Conservation (phyloP, 2,329 filamentous ascomycete species). For the Cladosporium sp. region DNA sequence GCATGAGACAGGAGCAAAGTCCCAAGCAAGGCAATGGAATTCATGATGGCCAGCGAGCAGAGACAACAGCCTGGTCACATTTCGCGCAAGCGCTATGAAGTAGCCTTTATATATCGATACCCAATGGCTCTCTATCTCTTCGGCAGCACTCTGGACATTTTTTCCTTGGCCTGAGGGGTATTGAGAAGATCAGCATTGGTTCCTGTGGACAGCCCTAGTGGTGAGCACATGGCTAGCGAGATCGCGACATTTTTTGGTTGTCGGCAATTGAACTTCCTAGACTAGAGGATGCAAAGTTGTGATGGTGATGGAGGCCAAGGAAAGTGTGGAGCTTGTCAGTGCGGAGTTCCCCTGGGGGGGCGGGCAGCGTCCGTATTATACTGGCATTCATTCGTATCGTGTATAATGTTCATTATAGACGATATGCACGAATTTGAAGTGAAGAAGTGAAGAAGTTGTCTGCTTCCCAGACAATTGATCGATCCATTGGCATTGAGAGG, state of each 20-base stretch:
- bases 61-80: neutral
- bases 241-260: neutral
- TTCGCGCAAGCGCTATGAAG: neutral
- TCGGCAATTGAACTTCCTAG: slow-evolving; percentile 10
- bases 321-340: neutral
- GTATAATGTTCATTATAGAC: neutral
- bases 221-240: neutral
- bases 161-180: slow-evolving; percentile 13
- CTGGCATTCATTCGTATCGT: neutral
- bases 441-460: too few relatives aligned
- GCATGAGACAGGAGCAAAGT: slow-evolving; percentile 8
- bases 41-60: neutral
- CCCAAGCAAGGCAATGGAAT: neutral
- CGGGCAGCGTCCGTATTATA: neutral
- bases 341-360: neutral
- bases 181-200: neutral
- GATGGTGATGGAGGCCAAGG: neutral
- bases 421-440: neutral
- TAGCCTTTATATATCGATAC: neutral
- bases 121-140: neutral
- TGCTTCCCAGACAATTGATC: too few relatives aligned
- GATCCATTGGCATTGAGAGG: neutral
- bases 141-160: neutral
- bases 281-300: neutral
- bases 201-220: neutral